Evolutionary conservation across 2,329 filamentous ascomycete genomes (phyloP), one percentile per base, ranked within the genome.

Genomic region (Cadophora gregata): DNA sequence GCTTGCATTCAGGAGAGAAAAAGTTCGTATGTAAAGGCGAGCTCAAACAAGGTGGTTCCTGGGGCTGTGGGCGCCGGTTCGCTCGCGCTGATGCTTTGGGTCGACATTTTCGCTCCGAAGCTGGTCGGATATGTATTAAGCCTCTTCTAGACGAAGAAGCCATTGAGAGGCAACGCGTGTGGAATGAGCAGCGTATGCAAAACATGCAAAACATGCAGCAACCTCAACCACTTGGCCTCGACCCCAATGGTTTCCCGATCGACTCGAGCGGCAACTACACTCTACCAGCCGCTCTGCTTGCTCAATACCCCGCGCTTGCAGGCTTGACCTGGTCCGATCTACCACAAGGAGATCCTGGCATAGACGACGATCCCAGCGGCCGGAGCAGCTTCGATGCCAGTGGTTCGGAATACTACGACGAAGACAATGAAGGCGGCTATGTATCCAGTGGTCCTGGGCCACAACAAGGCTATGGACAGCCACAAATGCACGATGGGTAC

Each of bases 21-120:
- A 98, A 97, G 77, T 99, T 98, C 77, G 92, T 98, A 8, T 99
- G 96, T 80, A 93, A 93, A 72, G 96, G 96, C 62, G 92, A 94
- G 66, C 87, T 99, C 59, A 94, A 95, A 72, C 88, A 88, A 1
- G 89, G 90, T 56, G 90, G 90, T 5, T 88, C 91, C 71, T 99
- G 96, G 96, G 96, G 96, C 24, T 99, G 96, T 73, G 93, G 93
- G 3, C 87, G 96, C 68, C 88, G 94, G 10, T 99, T 99, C 78
- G 96, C 96, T 19, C 92, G 96, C 73, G 96, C 96, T 5, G 96
- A 99, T 81, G 96, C 96, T 5, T 84, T 99, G 1, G 96, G 96
- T 2, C 88, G 94, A 12, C 96, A 97, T 80, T 99, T 99, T 83
- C 87, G 96, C 62, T 97, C 93, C 1, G 96, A 99, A 81, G 96